Evolutionary conservation across 768 basidiomycete species (phyloP), one percentile per base, ranked within the genome.

Genomic region (Strobilomyces dryophilus): DNA sequence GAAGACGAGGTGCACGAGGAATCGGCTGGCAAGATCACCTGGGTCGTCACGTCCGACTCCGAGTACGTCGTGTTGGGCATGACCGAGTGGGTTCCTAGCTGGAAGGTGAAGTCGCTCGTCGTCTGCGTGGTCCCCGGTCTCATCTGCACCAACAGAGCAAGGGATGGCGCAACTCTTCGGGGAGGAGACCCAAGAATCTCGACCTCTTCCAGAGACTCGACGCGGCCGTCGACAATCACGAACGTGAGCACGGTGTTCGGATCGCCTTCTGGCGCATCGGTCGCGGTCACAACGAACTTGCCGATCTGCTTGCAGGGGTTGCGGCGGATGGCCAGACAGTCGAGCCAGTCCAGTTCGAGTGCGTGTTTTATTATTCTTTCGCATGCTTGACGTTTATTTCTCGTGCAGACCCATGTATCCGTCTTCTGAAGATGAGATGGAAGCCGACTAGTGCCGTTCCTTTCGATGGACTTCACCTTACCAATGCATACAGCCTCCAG

Each of bases 51-150:
- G 10, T 63, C 67, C 5, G 70, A 73, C 54, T 72, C 70, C 1
- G 70, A 71, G 50, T 72, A 72, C 40, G 69, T 73, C 17, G 65
- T 68, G 32, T 63, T 61, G 37, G 72, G 69, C 4, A 69, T 72
- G 45, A 70, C 71, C 1, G 64, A 74, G 53, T 73, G 68, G 69
- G 55, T 69, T 44, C 69, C 65, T 4, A n/a, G 29, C 29, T 74
- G 70, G 71, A 66, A 66, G 63, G 70, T 66, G 17, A 44, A n/a
- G 45, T 24, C 17, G 15, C 6, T 18, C 4, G 10, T 29, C 17
- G 7, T 32, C n/a, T 1, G 6, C 11, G 8, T 24, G 3, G 17
- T n/a, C 37, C 37, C 29, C 6, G 5, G n/a, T 29, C 32, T 48
- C n/a, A 59, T 34, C 4, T 27, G 2, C 35, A 2, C 12, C 34